These are phyloP conservation scores for Clitoria ternatea DNA, from an alignment of 306 rosid genomes.

Conservation along the genomic window DNA sequence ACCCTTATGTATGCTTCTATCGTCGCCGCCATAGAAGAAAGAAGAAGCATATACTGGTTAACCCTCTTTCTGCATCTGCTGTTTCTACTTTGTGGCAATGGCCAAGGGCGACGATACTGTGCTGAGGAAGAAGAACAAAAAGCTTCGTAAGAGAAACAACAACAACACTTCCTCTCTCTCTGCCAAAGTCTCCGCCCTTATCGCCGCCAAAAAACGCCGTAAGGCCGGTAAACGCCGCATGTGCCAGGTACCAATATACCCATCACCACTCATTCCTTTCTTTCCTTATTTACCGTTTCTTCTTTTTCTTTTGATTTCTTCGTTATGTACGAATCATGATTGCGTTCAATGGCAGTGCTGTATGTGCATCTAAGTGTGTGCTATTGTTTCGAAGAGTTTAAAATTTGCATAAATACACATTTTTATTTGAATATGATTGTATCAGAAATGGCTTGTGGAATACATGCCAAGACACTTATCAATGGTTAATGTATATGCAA, in stretches of 20 bases:
- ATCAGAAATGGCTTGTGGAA: not conserved
- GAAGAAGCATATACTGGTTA: not conserved
- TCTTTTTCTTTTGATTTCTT: not conserved
- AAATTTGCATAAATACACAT: not conserved
- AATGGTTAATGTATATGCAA: not conserved
- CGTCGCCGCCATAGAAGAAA: not conserved
- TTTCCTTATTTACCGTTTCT: too few species aligned
- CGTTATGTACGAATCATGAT: not conserved
- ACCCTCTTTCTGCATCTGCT: not conserved
- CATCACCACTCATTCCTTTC: not conserved
- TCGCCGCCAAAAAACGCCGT: conserved; percentile 96
- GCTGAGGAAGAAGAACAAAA: conserved; percentile 63
- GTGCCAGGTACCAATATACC: conserved; percentile 67
- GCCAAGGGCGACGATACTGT: conserved; percentile 76
- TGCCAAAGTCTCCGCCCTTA: conserved; percentile 66
- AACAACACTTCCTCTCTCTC: conserved; percentile 47
- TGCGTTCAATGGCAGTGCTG: not conserved
- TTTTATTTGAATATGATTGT: not conserved
- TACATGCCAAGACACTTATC: not conserved
- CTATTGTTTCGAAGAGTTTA: not conserved
- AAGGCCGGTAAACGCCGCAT: conserved; percentile 80
- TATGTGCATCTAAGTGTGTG: not conserved
- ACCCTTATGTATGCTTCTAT: too few species aligned
- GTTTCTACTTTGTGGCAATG: conserved; percentile 37
- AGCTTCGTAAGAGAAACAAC: conserved; percentile 34